Evolutionary conservation across 257 asterid species (phyloP).

Genomic region (Penstemon newberryi): DNA sequence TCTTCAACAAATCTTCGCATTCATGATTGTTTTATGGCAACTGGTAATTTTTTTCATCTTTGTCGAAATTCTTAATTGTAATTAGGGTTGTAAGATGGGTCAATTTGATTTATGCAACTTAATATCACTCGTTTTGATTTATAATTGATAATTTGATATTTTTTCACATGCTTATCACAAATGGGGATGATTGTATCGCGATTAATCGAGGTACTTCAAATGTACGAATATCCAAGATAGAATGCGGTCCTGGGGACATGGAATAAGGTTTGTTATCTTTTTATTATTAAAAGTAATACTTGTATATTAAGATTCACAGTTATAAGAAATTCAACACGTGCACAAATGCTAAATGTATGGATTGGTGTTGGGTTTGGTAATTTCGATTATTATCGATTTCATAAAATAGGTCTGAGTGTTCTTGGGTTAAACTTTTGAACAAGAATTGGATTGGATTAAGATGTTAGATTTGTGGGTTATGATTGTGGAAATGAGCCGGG

Average conservation of each 20-base stretch:
- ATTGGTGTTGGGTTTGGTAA: too few relatives aligned
- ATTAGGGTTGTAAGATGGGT: background rate
- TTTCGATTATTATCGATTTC: background rate
- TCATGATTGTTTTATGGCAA: constrained; percentile 32
- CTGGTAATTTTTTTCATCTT: constrained; percentile 36
- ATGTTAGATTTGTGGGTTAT: too few relatives aligned
- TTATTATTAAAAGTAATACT: too few relatives aligned
- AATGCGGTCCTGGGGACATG: constrained; percentile 66
- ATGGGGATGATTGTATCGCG: constrained; percentile 61
- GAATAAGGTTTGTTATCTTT: constrained; percentile 44
- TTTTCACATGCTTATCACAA: background rate
- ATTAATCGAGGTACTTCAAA: constrained; percentile 47
- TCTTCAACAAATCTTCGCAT: constrained; percentile 34
- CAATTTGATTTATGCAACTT: too few relatives aligned
- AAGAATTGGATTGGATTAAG: too few relatives aligned
- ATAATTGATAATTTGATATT: too few relatives aligned
- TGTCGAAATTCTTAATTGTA: too few relatives aligned
- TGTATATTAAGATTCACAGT: background rate
- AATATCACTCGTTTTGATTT: background rate
- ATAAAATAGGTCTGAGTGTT: background rate
- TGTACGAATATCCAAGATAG: constrained; percentile 39
- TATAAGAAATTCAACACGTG: background rate
- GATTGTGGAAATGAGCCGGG: too few relatives aligned
- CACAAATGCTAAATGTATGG: too few relatives aligned
- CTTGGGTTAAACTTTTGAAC: background rate